A percentile compares a stretch with the other conserved stretches of the same genome.
Conservation (phyloP, 2,329 filamentous ascomycete genomes). For the Aspergillus ochraceus region DNA sequence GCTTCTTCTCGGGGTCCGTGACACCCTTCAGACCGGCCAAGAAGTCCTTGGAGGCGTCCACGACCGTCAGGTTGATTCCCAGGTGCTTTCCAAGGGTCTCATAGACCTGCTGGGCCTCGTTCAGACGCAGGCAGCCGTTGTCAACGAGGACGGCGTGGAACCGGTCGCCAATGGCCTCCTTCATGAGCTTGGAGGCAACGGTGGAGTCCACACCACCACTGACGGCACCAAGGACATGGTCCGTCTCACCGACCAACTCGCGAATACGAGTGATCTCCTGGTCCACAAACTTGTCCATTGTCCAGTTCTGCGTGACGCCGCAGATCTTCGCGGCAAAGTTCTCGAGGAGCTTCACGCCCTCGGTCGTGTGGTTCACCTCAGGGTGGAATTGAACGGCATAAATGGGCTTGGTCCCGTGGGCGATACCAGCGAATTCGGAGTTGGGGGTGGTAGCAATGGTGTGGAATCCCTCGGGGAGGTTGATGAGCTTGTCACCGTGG, state of each 20-base stretch:
- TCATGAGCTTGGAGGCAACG: conserved; percentile 82
- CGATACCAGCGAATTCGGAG: conserved; percentile 72
- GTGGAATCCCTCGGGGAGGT: conserved; percentile 71
- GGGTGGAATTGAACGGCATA: conserved; percentile 89
- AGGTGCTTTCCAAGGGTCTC: conserved; percentile 75
- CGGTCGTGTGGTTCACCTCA: conserved; percentile 62
- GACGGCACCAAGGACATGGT: conserved; percentile 78
- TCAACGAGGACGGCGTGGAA: conserved; percentile 86
- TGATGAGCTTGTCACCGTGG: conserved; percentile 80
- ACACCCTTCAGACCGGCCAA: conserved; percentile 74
- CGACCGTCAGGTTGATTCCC: conserved; percentile 85
- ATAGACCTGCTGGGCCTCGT: conserved; percentile 82
- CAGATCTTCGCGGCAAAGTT: conserved; percentile 90
- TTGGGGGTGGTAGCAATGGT: conserved; percentile 74
- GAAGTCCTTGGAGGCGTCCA: conserved; percentile 77
- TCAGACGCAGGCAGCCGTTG: conserved; percentile 80
- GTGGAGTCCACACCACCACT: conserved; percentile 87
- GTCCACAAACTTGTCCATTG: conserved; percentile 79
- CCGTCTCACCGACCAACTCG: conserved; percentile 75
- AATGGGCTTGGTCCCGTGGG: conserved; percentile 60
- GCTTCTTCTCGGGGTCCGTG: conserved; percentile 78
- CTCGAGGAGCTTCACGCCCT: conserved; percentile 68
- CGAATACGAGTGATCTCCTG: conserved; percentile 80
- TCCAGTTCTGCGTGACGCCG: conserved; percentile 74
- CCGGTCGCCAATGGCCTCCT: conserved; percentile 79